Conservation (phyloP, 371 early-diverging fungal species). For the Umbelopsis sp. region DNA sequence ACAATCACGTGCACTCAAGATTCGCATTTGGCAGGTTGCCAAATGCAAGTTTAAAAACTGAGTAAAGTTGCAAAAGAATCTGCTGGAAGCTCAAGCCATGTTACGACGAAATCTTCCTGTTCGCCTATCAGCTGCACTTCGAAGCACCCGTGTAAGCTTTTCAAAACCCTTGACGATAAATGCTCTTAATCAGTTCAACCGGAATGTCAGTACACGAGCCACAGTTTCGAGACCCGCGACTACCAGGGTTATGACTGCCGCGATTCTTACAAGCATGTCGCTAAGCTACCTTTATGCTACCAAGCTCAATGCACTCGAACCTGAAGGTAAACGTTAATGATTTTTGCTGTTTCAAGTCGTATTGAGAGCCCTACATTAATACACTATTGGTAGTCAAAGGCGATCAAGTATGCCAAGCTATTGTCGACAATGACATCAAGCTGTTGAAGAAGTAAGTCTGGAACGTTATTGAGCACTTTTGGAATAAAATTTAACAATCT, state of each 20-base stretch:
- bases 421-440: constrained; percentile 44
- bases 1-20: too few species aligned
- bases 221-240: background rate
- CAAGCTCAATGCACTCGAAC: constrained; percentile 2
- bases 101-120: background rate
- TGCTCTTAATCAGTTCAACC: background rate
- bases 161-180: background rate
- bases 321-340: background rate
- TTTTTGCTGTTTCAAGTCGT: background rate
- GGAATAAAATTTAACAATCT: background rate
- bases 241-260: background rate
- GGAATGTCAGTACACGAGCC: too few species aligned
- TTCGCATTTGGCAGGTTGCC: too few species aligned
- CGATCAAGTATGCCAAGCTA: constrained; percentile 48
- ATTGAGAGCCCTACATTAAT: background rate
- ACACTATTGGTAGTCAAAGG: constrained; percentile 29
- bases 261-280: background rate
- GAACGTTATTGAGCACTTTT: background rate
- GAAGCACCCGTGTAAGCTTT: background rate
- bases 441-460: constrained; percentile 39
- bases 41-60: too few species aligned
- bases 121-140: background rate
- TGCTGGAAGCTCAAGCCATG: background rate
- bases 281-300: constrained; percentile 2
- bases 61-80: too few species aligned